Conservation (phyloP, 345 rosid genomes). For the Populus ilicifolia region DNA sequence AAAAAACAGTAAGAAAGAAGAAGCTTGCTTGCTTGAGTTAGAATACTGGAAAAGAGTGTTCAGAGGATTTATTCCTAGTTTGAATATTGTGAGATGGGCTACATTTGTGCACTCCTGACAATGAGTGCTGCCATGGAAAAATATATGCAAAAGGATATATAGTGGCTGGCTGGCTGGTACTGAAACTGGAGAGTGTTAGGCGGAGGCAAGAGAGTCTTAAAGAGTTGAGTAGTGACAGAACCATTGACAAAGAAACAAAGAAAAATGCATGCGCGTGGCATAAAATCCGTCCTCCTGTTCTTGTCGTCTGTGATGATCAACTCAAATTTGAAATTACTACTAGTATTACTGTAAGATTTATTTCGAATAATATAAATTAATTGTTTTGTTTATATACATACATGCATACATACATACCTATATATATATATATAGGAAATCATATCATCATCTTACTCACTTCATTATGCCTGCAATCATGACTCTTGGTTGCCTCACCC, state of each 20-base stretch:
- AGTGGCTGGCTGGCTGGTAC: not conserved
- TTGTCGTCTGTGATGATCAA: slow-evolving; percentile 30
- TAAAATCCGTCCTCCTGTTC: slow-evolving; percentile 34
- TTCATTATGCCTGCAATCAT: slow-evolving; percentile 92
- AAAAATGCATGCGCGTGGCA: slow-evolving; percentile 52
- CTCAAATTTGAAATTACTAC: not conserved
- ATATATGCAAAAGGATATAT: not conserved
- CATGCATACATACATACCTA: too few relatives aligned
- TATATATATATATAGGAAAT: not conserved
- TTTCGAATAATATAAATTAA: not conserved
- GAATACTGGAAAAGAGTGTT: not conserved
- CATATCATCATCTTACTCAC: slow-evolving; percentile 32
- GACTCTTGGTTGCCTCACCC: slow-evolving; percentile 95
- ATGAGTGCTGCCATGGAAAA: not conserved
- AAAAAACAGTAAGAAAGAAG: too few relatives aligned
- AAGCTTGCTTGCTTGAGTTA: not conserved
- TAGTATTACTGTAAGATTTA: not conserved
- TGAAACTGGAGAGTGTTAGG: not conserved
- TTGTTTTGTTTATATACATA: not conserved
- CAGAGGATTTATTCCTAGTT: not conserved
- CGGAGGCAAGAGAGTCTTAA: not conserved
- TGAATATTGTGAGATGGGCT: not conserved
- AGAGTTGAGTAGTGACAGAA: not conserved
- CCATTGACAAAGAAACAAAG: not conserved
- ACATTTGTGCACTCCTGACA: not conserved